Evolutionary conservation across 192 early-diverging fungal species (phyloP).

Genomic region (Diversispora epigaea): DNA sequence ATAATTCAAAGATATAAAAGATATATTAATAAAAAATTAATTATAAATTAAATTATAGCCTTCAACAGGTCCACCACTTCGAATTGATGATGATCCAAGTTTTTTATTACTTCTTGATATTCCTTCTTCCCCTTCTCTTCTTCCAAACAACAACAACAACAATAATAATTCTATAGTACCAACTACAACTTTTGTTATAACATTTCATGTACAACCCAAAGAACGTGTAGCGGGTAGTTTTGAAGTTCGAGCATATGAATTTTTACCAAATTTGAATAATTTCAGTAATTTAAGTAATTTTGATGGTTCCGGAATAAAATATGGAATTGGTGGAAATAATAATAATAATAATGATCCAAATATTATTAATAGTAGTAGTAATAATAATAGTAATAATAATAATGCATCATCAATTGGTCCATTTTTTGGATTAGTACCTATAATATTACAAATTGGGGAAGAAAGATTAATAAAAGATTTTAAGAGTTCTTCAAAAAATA

Average conservation of each 20-base stretch:
- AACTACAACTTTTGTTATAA: not conserved
- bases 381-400: not conserved
- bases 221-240: not conserved
- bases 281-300: not conserved
- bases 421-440: not conserved
- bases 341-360: no score
- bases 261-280: not conserved
- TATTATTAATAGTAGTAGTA: no score
- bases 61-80: not conserved
- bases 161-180: not conserved
- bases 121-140: not conserved
- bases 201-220: not conserved
- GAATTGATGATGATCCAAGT: not conserved
- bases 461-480: conserved; percentile 10
- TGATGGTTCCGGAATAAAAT: no score
- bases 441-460: not conserved
- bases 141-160: no score
- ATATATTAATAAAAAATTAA: no score
- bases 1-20: not conserved
- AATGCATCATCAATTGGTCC: not conserved
- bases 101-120: not conserved
- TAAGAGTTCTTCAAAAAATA: not conserved
- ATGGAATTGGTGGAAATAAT: no score
- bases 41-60: not conserved
- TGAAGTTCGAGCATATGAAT: not conserved